Evolutionary conservation across 2,329 filamentous ascomycete genomes (phyloP).

Genomic region (Elsinoe perseae): DNA sequence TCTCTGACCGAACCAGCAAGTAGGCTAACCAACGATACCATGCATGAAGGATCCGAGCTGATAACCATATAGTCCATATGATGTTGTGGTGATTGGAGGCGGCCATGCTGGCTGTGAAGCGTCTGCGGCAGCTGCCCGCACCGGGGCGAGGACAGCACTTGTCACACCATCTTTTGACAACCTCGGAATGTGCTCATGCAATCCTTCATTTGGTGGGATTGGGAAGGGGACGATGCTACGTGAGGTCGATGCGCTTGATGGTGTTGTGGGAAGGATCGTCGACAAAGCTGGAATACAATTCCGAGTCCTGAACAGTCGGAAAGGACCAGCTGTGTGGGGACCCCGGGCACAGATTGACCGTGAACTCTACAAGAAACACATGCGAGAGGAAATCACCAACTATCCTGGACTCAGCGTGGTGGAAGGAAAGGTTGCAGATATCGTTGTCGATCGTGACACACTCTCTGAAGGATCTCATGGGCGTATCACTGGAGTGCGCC

Average conservation of each 20-base stretch:
- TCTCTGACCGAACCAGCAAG: constrained; percentile 30
- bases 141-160: constrained; percentile 80
- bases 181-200: constrained; percentile 91
- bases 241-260: constrained; percentile 91
- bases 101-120: constrained; percentile 95
- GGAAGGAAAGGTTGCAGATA: constrained; percentile 84
- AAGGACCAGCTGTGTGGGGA: constrained; percentile 95
- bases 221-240: constrained; percentile 94
- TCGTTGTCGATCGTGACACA: constrained; percentile 58
- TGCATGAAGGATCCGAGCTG: constrained; percentile 16
- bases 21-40: constrained; percentile 16
- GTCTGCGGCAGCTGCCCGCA: constrained; percentile 78
- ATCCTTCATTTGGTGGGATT: constrained; percentile 96
- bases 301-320: constrained; percentile 75
- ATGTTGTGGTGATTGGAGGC: constrained; percentile 92
- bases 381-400: constrained; percentile 72
- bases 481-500: constrained; percentile 72
- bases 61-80: constrained; percentile 53
- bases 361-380: constrained; percentile 77
- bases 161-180: constrained; percentile 84
- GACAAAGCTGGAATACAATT: constrained; percentile 96
- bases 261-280: constrained; percentile 76
- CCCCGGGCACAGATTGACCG: constrained; percentile 94
- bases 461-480: constrained; percentile 49
- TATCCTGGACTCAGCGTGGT: constrained; percentile 76